Evolutionary conservation across 441 rosid genomes (phyloP).

Genomic region (Erysimum pusillum): DNA sequence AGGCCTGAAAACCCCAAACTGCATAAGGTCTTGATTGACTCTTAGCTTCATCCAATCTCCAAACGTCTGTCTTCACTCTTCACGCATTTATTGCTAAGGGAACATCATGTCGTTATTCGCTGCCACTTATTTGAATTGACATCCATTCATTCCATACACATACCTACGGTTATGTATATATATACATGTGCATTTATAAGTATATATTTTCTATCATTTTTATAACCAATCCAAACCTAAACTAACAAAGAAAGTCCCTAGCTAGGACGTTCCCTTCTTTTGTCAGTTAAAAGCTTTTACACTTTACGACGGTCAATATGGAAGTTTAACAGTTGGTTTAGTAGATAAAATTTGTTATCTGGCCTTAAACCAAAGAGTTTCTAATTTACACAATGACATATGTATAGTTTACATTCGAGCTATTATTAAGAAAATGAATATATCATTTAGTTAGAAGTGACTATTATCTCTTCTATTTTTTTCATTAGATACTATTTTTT

Average conservation of each 20-base stretch:
- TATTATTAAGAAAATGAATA: too few species aligned
- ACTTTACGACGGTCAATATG: too few species aligned
- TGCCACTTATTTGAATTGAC: constrained; percentile 36
- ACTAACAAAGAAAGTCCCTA: background rate
- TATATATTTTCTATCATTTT: background rate
- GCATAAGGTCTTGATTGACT: constrained; percentile 7
- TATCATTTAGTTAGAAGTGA: too few species aligned
- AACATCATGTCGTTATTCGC: constrained; percentile 45
- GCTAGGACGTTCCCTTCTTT: background rate
- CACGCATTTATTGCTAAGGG: constrained; percentile 45
- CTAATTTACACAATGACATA: too few species aligned
- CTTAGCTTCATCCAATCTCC: constrained; percentile 31
- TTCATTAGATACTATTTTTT: too few species aligned
- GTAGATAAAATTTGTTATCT: too few species aligned
- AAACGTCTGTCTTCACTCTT: constrained; percentile 36
- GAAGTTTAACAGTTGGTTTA: too few species aligned
- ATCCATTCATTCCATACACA: constrained; percentile 31
- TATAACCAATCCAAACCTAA: constrained; percentile 10
- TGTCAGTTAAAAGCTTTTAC: too few species aligned
- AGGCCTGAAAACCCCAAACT: constrained; percentile 23
- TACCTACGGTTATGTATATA: background rate
- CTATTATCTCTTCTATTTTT: too few species aligned
- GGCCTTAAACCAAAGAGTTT: too few species aligned
- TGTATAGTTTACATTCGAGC: too few species aligned
- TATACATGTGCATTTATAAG: background rate